Percentiles rank a stretch among this genome's conserved stretches.
Conservation (phyloP, 306 rosid species). For the Rubus parviflorus region DNA sequence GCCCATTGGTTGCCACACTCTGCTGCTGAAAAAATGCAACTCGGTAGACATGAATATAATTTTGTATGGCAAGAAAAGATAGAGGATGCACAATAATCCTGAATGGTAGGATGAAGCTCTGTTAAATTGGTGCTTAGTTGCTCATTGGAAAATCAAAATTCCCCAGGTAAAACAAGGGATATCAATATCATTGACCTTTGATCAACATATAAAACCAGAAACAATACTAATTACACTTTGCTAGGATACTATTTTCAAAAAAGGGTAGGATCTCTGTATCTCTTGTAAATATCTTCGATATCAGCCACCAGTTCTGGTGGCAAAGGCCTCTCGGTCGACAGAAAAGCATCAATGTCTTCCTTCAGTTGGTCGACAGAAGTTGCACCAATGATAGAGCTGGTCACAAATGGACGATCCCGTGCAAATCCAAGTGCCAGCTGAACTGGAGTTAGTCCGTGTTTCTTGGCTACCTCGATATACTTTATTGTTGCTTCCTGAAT, state of each 20-base stretch:
- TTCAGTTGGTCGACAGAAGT: conserved; percentile 78
- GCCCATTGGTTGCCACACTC: too few relatives aligned
- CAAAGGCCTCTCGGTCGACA: conserved; percentile 62
- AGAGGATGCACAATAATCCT: background rate
- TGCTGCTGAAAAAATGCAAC: too few relatives aligned
- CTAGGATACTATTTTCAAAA: conserved; percentile 27
- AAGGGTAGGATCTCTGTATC: conserved; percentile 75
- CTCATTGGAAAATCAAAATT: background rate
- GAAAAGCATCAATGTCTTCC: conserved; percentile 76
- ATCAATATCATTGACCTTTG: background rate
- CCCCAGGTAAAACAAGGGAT: background rate
- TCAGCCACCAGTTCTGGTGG: conserved; percentile 58
- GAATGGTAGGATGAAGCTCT: background rate
- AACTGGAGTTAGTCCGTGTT: conserved; percentile 65
- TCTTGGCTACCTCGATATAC: conserved; percentile 67
- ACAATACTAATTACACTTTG: background rate
- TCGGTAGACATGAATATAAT: too few relatives aligned
- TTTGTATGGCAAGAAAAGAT: too few relatives aligned
- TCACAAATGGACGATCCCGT: conserved; percentile 83
- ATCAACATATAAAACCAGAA: background rate
- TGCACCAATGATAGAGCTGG: conserved; percentile 90
- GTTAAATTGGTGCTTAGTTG: background rate
- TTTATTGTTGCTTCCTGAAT: conserved; percentile 70
- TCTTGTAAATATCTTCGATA: conserved; percentile 64
- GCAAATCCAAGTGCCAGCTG: conserved; percentile 85